Conservation (phyloP, 1,284 basidiomycete species). For the Ceratobasidium sp. region DNA sequence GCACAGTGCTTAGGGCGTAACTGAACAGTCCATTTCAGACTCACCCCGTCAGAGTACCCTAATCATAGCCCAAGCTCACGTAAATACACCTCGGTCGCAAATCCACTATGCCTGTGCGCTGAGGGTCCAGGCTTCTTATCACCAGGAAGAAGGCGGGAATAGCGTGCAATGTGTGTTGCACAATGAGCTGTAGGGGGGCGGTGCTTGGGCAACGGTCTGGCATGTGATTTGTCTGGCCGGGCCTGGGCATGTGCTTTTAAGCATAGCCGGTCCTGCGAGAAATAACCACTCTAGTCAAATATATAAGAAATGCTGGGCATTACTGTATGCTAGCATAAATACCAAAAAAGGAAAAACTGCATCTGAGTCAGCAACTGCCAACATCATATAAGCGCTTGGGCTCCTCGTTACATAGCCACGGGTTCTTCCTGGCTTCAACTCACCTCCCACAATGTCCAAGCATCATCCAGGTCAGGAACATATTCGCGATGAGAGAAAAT, state of each 20-base stretch:
- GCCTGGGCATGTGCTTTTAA: not conserved
- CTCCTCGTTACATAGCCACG: slow-evolving; percentile 11
- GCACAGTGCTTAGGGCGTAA: slow-evolving; percentile 16
- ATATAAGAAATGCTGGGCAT: not conserved
- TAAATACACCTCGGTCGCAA: not conserved
- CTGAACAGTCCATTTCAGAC: slow-evolving; percentile 8
- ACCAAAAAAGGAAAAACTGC: not conserved
- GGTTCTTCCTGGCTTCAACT: slow-evolving; percentile 49
- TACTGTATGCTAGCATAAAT: not conserved
- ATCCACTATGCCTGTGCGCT: not conserved
- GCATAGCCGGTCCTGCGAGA: not conserved
- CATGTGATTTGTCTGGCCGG: not conserved
- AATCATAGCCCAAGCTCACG: not conserved
- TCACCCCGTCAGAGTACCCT: slow-evolving; percentile 3
- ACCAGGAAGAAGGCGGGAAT: not conserved
- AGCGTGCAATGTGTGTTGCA: slow-evolving; percentile 6
- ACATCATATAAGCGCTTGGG: not conserved
- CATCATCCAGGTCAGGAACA: slow-evolving; percentile 83
- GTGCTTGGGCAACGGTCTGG: not conserved
- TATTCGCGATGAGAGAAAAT: not conserved
- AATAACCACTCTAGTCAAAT: slow-evolving; percentile 1
- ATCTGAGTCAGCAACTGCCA: slow-evolving; percentile 3
- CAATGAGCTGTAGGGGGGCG: not conserved
- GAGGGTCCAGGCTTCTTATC: not conserved
- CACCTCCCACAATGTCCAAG: slow-evolving; percentile 74